Base-by-base conservation (phyloP, 805 yeast genomes). In the Sungouiella blattae region DNA sequence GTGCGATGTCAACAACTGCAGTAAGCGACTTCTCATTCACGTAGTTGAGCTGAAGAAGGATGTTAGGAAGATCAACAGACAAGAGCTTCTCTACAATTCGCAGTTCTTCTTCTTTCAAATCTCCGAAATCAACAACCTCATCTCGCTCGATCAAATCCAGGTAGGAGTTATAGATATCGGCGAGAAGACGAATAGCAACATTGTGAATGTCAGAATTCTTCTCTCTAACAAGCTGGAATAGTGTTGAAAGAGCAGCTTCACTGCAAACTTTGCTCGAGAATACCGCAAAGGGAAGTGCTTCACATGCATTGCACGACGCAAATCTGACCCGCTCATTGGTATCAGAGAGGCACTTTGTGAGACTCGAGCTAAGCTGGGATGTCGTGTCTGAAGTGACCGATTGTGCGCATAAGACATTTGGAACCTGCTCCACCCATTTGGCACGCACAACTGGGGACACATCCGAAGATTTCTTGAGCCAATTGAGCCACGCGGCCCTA, bases 401-500 rank as follows among this genome's bases (percentile, higher is more conserved):
- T 41, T 79, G 67, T 13, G 51, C 41, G 7, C 40, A 38, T 2
- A 87, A 41, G 6, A 83, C 69, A 1, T 50, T 55, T 0, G 80
- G 69, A 0, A 79, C 57, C 23, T 77, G 73, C 32, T 77, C 76
- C 0, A 77, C 77, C 96, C 96, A 88, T 36, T 72, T 69, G 4
- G 70, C 57, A 35, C 96, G 67, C 2, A 87, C 89, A 2, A 52
- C 53, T 0, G 83, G 66, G 2, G 83, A 76, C 6, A 77, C 63
- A 54, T 88, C 97, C 8, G 82, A 65, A 4, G 83, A 73, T 45
- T 88, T 83, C 43, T 80, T 81, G 35, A 84, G 56, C 95, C 95
- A 88, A 18, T 69, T 72, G 11, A 61, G 54, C 76, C 82, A 87
- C 1, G 83, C 75, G 11, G 75, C 75, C 25, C 68, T 69, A 47